These are phyloP conservation scores for Colletotrichum sp. DNA, from an alignment of 2,329 filamentous ascomycete species.

Conservation along the genomic window DNA sequence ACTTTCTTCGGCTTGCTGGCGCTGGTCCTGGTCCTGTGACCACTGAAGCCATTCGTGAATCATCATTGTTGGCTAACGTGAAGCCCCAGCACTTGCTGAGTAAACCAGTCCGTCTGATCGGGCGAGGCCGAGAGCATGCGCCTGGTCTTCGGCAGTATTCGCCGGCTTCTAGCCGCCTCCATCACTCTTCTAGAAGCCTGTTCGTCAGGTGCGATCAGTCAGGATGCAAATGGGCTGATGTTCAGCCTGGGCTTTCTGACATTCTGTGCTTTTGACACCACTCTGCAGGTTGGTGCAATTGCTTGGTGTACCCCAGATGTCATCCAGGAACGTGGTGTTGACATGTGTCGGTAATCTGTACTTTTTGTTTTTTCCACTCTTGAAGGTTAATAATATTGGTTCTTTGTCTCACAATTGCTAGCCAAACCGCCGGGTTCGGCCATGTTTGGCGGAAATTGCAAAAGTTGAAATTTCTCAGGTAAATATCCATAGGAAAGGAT, in stretches of 20 bases:
- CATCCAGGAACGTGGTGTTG: background rate
- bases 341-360: background rate
- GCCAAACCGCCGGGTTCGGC: background rate
- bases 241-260: background rate
- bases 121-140: background rate
- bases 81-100: background rate
- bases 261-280: background rate
- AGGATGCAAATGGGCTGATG: constrained; percentile 10
- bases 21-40: background rate
- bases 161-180: background rate
- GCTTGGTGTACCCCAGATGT: background rate
- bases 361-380: background rate
- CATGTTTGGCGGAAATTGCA: background rate
- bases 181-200: background rate
- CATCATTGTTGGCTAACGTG: background rate
- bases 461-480: background rate
- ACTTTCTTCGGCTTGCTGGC: background rate
- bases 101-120: background rate
- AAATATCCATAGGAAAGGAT: background rate
- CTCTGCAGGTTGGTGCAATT: background rate
- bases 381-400: background rate
- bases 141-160: background rate
- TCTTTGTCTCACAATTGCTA: background rate
- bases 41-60: background rate
- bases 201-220: background rate